A percentile compares a stretch with the other conserved stretches of the same genome.
These are phyloP conservation scores for Globisporangium recalcitrans DNA, from an alignment of 352 stramenopile species.

Conservation along the genomic window DNA sequence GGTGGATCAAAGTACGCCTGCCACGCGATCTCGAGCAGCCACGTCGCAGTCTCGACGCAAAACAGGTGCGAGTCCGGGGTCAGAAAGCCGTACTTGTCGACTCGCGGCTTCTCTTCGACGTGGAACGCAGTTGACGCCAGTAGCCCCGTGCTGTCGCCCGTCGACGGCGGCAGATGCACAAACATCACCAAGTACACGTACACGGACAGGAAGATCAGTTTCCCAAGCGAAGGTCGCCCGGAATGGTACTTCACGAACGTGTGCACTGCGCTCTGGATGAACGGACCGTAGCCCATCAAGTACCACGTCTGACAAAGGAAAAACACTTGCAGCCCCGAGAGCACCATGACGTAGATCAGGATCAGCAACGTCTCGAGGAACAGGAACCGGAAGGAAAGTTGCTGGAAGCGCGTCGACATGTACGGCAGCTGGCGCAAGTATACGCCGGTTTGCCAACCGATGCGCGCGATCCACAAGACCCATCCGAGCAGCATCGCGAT, in stretches of 20 bases:
- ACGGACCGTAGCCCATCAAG: conserved; percentile 55
- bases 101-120: conserved; percentile 53
- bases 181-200: conserved; percentile 85
- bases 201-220: conserved; percentile 76
- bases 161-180: conserved; percentile 65
- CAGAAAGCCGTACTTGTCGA: conserved; percentile 61
- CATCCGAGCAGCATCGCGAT: conserved; percentile 59
- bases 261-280: conserved; percentile 66
- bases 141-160: conserved; percentile 40
- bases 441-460: conserved; percentile 45
- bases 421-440: conserved; percentile 74
- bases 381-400: conserved; percentile 85
- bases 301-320: conserved; percentile 60
- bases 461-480: conserved; percentile 64
- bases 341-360: conserved; percentile 62
- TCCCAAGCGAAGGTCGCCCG: conserved; percentile 49
- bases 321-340: conserved; percentile 67
- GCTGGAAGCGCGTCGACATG: conserved; percentile 82
- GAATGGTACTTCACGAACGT: conserved; percentile 56
- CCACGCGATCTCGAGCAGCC: conserved; percentile 78
- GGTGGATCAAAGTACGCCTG: conserved; percentile 85
- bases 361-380: conserved; percentile 73
- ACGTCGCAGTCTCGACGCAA: conserved; percentile 81
- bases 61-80: conserved; percentile 74
- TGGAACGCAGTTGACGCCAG: conserved; percentile 68